phyloP scores from a whole-genome alignment of 2,329 filamentous ascomycete genomes.

The Microdochium trichocladiopsis region DNA sequence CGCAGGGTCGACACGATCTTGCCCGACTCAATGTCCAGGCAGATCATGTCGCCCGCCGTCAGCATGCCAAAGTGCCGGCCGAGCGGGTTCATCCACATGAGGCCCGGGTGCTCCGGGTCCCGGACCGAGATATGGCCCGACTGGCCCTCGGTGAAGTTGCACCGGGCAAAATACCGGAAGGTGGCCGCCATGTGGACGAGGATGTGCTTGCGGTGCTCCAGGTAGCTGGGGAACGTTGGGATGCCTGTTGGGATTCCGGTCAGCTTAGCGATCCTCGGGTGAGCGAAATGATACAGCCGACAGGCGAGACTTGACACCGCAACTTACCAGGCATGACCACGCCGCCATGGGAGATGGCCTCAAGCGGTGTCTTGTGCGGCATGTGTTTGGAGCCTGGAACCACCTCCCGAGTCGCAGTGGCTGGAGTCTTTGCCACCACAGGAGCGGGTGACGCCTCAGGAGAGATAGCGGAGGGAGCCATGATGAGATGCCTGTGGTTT shows the following conservation, averaged over 20 bases:
- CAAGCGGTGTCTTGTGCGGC: neutral
- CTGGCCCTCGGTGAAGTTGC: conserved; percentile 63
- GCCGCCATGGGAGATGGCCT: neutral
- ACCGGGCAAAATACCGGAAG: conserved; percentile 61
- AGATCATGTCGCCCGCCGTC: conserved; percentile 59
- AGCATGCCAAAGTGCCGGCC: conserved; percentile 59
- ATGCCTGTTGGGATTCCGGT: conserved; percentile 23
- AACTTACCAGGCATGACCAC: neutral
- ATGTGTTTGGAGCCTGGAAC: neutral
- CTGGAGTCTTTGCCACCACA: neutral
- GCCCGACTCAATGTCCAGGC: conserved; percentile 51
- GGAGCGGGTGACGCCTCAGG: neutral
- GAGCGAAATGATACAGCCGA: neutral
- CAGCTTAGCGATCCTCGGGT: neutral
- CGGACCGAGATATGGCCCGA: conserved; percentile 61
- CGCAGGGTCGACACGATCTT: conserved; percentile 36
- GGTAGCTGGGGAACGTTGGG: conserved; percentile 30
- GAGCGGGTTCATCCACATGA: conserved; percentile 66
- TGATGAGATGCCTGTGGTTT: neutral
- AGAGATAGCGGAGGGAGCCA: neutral
- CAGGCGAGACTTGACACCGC: too few species aligned
- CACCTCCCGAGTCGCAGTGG: neutral
- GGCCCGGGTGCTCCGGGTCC: conserved; percentile 53
- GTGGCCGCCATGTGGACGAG: conserved; percentile 60
- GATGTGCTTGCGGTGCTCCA: conserved; percentile 51